phyloP scores from a whole-genome alignment of 2,329 filamentous ascomycete genomes.

The Epichloe uncinata region DNA sequence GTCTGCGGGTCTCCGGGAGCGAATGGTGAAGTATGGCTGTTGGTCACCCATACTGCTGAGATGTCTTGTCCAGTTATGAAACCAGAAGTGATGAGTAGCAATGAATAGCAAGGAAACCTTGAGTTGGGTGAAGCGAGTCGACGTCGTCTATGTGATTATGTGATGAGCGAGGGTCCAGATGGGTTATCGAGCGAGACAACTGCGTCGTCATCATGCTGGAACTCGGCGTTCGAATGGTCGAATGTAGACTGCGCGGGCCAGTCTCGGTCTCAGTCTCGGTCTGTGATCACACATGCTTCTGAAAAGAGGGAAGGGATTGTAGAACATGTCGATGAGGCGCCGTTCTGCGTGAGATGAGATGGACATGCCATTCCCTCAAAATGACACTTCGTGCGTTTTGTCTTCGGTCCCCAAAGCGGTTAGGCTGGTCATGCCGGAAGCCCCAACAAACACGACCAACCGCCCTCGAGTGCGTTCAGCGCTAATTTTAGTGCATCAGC shows the following conservation, averaged over 20 bases:
- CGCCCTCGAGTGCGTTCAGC: too few relatives aligned
- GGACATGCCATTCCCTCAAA: too few relatives aligned
- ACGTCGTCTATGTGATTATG: neutral
- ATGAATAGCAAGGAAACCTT: neutral
- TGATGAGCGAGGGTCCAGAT: neutral
- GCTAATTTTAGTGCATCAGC: too few relatives aligned
- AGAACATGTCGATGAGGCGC: neutral
- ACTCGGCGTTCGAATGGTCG: neutral
- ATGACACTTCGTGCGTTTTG: neutral
- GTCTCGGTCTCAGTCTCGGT: neutral
- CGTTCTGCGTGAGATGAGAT: neutral
- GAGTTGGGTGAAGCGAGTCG: too few relatives aligned
- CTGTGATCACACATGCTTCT: neutral
- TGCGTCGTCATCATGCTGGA: slow-evolving; percentile 1
- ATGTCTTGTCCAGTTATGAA: neutral
- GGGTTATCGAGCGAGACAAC: neutral
- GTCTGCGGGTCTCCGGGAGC: slow-evolving; percentile 33
- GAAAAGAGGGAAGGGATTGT: neutral
- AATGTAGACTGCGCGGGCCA: neutral
- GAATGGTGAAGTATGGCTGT: slow-evolving; percentile 39
- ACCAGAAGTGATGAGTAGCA: neutral
- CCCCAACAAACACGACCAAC: too few relatives aligned
- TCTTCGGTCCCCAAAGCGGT: slow-evolving; percentile 12
- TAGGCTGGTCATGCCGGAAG: neutral
- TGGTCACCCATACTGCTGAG: slow-evolving; percentile 25